Percentiles rank a stretch among this genome's conserved stretches.
phyloP scores from a whole-genome alignment of 164 flowering plant genomes.

The Houttuynia cordata region DNA sequence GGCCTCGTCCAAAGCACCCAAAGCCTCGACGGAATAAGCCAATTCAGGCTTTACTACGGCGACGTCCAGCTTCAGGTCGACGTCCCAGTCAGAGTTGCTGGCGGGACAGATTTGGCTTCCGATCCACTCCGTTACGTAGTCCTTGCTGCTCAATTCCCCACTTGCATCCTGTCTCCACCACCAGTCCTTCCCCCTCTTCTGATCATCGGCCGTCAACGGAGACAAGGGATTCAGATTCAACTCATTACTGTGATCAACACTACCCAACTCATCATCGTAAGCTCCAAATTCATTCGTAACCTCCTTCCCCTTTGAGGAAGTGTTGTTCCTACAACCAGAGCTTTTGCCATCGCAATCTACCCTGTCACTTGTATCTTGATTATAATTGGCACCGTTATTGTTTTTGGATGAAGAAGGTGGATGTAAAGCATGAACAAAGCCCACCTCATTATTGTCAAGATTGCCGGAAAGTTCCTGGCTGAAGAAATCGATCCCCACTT shows the following conservation, averaged over 20 bases:
- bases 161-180: constrained; percentile 99
- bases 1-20: constrained; percentile 22
- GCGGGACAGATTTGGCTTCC: constrained; percentile 82
- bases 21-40: constrained; percentile 20
- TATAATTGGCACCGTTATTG: constrained; percentile 12
- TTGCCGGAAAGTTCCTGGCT: constrained; percentile 61
- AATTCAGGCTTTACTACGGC: constrained; percentile 18
- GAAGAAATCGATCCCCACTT: constrained; percentile 60
- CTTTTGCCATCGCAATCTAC: not conserved
- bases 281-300: constrained; percentile 29
- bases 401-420: constrained; percentile 55
- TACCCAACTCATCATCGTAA: constrained; percentile 42
- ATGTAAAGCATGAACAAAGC: constrained; percentile 65
- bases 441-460: constrained; percentile 44
- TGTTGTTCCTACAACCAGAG: not conserved
- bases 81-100: constrained; percentile 56
- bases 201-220: constrained; percentile 9
- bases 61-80: constrained; percentile 24
- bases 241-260: constrained; percentile 56
- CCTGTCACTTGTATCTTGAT: too few relatives aligned
- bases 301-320: constrained; percentile 54
- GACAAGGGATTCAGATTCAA: constrained; percentile 23
- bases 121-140: constrained; percentile 95
- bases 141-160: constrained; percentile 82
- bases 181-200: constrained; percentile 97